phyloP scores from a whole-genome alignment of 2,329 filamentous ascomycete species.

The Pseudogymnoascus verrucosus region DNA sequence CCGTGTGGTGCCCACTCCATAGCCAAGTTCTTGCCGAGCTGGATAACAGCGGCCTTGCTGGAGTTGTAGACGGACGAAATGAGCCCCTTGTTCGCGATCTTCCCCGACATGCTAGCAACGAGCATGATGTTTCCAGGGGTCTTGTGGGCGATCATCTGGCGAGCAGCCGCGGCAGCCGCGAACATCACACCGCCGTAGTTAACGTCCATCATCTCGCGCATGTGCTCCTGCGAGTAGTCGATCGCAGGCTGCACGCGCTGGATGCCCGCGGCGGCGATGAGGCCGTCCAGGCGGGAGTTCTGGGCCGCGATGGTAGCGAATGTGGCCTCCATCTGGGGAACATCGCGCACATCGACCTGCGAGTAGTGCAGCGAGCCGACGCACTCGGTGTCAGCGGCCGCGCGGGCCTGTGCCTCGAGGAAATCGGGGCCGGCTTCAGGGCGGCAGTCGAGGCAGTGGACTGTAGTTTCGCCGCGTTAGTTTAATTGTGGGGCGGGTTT shows the following conservation, averaged over 20 bases:
- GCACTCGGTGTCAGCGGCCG: constrained; percentile 65
- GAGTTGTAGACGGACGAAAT: constrained; percentile 10
- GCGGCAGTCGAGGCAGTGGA: constrained; percentile 10
- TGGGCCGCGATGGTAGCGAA: constrained; percentile 59
- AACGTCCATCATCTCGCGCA: constrained; percentile 92
- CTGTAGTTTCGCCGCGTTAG: constrained; percentile 13
- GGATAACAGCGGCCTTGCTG: constrained; percentile 53
- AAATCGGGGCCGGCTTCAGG: background rate
- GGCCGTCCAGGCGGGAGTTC: constrained; percentile 79
- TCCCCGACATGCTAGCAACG: constrained; percentile 89
- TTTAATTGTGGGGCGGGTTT: background rate
- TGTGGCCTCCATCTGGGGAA: constrained; percentile 56
- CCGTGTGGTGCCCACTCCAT: constrained; percentile 60
- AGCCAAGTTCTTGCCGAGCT: constrained; percentile 63
- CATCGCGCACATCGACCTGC: constrained; percentile 74
- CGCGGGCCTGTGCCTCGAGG: constrained; percentile 72
- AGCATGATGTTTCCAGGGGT: constrained; percentile 79
- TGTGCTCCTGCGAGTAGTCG: constrained; percentile 80
- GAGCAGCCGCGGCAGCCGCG: constrained; percentile 75
- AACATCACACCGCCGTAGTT: constrained; percentile 91
- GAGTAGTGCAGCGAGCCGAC: constrained; percentile 84
- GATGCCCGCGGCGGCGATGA: constrained; percentile 92
- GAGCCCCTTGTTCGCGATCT: constrained; percentile 8
- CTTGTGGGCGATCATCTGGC: constrained; percentile 79
- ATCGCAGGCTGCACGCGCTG: constrained; percentile 93